Percentiles rank a stretch among this genome's conserved stretches.
phyloP scores from a whole-genome alignment of 1,284 basidiomycete genomes.

The Trametes sp. region DNA sequence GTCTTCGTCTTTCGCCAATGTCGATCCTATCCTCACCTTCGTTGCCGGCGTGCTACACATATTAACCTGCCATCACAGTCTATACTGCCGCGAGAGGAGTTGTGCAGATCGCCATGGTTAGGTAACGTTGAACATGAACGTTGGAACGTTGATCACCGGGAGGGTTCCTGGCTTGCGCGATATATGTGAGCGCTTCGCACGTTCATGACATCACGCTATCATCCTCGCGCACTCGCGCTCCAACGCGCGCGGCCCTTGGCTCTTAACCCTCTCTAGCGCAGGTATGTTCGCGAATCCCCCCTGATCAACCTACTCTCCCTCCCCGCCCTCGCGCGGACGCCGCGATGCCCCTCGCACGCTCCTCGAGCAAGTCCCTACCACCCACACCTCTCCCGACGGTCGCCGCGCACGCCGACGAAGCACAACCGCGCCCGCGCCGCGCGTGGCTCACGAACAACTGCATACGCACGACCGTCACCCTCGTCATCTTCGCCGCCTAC shows the following conservation, averaged over 20 bases:
- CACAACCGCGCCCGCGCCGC: constrained; percentile 1
- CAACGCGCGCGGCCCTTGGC: constrained; percentile 20
- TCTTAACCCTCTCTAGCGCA: constrained; percentile 6
- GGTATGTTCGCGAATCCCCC: background rate
- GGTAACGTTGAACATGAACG: too few relatives aligned
- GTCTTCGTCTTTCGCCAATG: background rate
- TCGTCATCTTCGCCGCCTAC: constrained; percentile 26
- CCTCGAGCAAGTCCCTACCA: constrained; percentile 25
- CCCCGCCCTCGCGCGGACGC: background rate
- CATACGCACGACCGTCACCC: constrained; percentile 26
- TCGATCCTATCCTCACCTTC: background rate
- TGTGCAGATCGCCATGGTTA: background rate
- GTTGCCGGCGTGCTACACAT: background rate
- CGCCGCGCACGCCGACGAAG: constrained; percentile 11
- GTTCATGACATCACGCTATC: constrained; percentile 21
- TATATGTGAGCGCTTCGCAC: background rate
- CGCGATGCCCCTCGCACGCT: constrained; percentile 10
- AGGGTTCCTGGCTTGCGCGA: too few relatives aligned
- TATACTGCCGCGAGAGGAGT: constrained; percentile 4
- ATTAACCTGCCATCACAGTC: background rate
- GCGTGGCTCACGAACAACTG: constrained; percentile 23
- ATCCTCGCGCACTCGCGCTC: constrained; percentile 27
- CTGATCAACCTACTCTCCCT: background rate
- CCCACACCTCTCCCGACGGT: constrained; percentile 20
- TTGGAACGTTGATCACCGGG: constrained; percentile 1